A percentile compares a stretch with the other conserved stretches of the same genome.
phyloP scores from a whole-genome alignment of 2,329 filamentous ascomycete species.

The Calonectria crousiana region DNA sequence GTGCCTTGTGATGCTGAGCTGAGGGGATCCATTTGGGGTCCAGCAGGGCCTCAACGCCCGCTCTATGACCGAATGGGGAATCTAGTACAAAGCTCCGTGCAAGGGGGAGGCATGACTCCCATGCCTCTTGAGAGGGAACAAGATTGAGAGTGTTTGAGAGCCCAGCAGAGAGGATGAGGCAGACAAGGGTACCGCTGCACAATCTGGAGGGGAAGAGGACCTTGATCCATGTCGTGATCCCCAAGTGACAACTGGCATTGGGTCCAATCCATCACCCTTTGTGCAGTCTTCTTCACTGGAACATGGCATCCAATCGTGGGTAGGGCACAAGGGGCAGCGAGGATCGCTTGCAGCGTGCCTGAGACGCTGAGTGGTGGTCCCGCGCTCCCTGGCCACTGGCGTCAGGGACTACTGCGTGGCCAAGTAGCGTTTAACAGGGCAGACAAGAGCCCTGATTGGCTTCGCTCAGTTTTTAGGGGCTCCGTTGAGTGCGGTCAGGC shows the following conservation, averaged over 20 bases:
- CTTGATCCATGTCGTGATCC: conserved; percentile 22
- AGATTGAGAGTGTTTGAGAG: conserved; percentile 19
- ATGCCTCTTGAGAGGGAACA: conserved; percentile 12
- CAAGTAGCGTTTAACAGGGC: conserved; percentile 36
- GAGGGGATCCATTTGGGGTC: conserved; percentile 7
- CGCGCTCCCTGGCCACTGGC: conserved; percentile 38
- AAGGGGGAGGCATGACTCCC: conserved; percentile 20
- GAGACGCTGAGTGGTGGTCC: conserved; percentile 37
- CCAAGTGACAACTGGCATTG: conserved; percentile 29
- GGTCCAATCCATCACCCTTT: conserved; percentile 14
- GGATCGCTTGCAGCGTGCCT: conserved; percentile 36
- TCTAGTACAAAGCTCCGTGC: conserved; percentile 10
- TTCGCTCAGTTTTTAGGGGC: conserved; percentile 6
- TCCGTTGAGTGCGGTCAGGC: conserved; percentile 21
- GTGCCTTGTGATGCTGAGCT: conserved; percentile 20
- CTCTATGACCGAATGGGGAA: conserved; percentile 37
- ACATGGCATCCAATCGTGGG: conserved; percentile 18
- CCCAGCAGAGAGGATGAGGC: conserved; percentile 11
- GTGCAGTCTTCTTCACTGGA: conserved; percentile 2
- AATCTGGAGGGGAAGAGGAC: conserved; percentile 1
- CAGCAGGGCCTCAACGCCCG: conserved; percentile 38
- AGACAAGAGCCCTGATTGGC: conserved; percentile 32
- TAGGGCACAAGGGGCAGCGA: conserved; percentile 9
- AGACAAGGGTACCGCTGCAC: conserved; percentile 11
- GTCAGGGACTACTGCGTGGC: conserved; percentile 38